A percentile compares a stretch with the other conserved stretches of the same genome.
phyloP scores from a whole-genome alignment of 495 filamentous ascomycete genomes.

The Aeminium ludgeri region DNA sequence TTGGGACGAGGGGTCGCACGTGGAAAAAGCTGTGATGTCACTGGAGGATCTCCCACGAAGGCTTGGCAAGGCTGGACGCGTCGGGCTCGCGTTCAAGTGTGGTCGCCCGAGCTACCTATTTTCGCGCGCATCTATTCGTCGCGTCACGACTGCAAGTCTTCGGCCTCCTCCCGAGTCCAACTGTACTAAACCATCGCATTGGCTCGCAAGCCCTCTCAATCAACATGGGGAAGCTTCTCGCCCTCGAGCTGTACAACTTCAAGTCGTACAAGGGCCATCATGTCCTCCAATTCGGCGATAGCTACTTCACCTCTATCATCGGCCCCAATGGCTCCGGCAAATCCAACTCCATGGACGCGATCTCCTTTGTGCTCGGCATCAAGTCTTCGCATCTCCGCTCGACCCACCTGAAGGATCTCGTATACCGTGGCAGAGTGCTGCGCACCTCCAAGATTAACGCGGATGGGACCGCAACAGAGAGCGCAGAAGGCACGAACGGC shows the following conservation, averaged over 20 bases:
- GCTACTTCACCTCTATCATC: constrained; percentile 98
- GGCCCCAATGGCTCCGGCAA: constrained; percentile 99
- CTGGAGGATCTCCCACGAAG: too few species aligned
- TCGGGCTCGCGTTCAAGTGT: too few species aligned
- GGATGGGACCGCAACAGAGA: constrained; percentile 54
- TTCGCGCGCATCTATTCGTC: too few species aligned
- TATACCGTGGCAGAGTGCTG: constrained; percentile 90
- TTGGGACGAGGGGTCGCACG: too few species aligned
- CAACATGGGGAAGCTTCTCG: constrained; percentile 75
- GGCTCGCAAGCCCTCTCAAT: too few species aligned
- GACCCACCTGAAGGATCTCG: constrained; percentile 80
- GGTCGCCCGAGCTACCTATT: too few species aligned
- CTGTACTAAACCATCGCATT: too few species aligned
- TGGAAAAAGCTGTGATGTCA: too few species aligned
- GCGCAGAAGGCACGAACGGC: constrained; percentile 30
- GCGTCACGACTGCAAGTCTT: too few species aligned
- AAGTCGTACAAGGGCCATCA: constrained; percentile 98
- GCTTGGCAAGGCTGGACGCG: too few species aligned
- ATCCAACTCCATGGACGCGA: constrained; percentile 99
- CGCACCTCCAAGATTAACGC: constrained; percentile 79
- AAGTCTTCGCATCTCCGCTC: constrained; percentile 95
- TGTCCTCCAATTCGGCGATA: constrained; percentile 84
- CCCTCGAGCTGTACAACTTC: constrained; percentile 95
- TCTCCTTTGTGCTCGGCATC: constrained; percentile 96
- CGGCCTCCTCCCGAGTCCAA: too few species aligned